These are phyloP conservation scores for Acorus gramineus DNA, from an alignment of 106 monocot genomes.

Conservation along the genomic window DNA sequence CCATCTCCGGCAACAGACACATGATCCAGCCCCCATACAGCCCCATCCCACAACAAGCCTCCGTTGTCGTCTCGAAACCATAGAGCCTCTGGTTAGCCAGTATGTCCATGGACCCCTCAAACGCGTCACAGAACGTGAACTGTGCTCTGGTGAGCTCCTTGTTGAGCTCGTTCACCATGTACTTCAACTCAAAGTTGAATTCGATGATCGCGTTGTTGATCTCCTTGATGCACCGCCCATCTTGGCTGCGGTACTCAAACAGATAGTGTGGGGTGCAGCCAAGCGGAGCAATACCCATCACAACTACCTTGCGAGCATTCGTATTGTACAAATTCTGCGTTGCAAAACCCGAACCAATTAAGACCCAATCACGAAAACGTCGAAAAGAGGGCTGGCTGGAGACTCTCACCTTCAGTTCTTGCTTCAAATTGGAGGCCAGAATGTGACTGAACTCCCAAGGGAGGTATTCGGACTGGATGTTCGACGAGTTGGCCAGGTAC, in stretches of 20 bases:
- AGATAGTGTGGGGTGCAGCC: slow-evolving; percentile 83
- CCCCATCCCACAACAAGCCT: slow-evolving; percentile 72
- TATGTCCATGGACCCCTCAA: slow-evolving; percentile 77
- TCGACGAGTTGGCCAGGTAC: slow-evolving; percentile 51
- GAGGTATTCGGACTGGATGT: slow-evolving; percentile 34
- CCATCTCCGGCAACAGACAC: slow-evolving; percentile 68
- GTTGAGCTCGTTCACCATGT: slow-evolving; percentile 41
- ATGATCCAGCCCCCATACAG: slow-evolving; percentile 46
- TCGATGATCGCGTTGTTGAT: slow-evolving; percentile 53
- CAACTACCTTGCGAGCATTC: slow-evolving; percentile 49
- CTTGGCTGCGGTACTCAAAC: slow-evolving; percentile 26
- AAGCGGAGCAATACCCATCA: slow-evolving; percentile 75
- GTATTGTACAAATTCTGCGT: slow-evolving; percentile 54
- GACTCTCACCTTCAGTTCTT: slow-evolving; percentile 42
- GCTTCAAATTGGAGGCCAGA: slow-evolving; percentile 30
- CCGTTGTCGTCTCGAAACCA: slow-evolving; percentile 52
- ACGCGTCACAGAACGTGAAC: slow-evolving; percentile 61
- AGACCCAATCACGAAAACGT: too few relatives aligned
- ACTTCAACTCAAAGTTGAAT: slow-evolving; percentile 61
- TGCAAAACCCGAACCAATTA: not conserved
- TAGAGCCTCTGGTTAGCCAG: slow-evolving; percentile 30
- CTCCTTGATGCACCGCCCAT: slow-evolving; percentile 43
- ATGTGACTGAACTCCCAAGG: slow-evolving; percentile 75
- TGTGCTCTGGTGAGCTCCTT: slow-evolving; percentile 22
- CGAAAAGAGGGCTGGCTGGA: not conserved